Conservation (phyloP, 208 protist genomes). For the Chromosphaera perkinsii region DNA sequence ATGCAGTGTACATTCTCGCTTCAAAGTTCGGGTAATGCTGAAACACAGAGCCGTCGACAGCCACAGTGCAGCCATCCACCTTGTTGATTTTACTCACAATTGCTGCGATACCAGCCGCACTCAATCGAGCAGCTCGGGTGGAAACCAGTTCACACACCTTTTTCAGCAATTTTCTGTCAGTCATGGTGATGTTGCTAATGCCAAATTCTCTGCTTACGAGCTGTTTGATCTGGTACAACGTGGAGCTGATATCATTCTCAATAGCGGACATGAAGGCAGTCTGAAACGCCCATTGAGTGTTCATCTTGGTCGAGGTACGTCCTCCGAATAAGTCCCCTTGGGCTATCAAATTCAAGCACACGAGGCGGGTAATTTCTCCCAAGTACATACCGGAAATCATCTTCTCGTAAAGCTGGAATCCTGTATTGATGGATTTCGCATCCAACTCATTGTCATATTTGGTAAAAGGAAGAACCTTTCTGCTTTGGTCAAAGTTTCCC, state of each 20-base stretch:
- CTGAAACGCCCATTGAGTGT: slow-evolving; percentile 58
- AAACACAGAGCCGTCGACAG: slow-evolving; percentile 72
- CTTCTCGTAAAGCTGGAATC: slow-evolving; percentile 72
- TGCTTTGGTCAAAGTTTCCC: slow-evolving; percentile 78
- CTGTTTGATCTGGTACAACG: neutral
- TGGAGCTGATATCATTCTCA: slow-evolving; percentile 35
- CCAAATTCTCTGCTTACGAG: slow-evolving; percentile 53
- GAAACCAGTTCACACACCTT: slow-evolving; percentile 68
- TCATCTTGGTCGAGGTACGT: slow-evolving; percentile 41
- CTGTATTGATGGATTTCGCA: slow-evolving; percentile 58
- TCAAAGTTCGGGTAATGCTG: slow-evolving; percentile 75
- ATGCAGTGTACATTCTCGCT: slow-evolving; percentile 64
- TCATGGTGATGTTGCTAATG: slow-evolving; percentile 50
- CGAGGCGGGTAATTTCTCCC: slow-evolving; percentile 67
- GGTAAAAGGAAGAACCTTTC: slow-evolving; percentile 66
- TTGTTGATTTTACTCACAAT: slow-evolving; percentile 40
- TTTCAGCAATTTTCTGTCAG: slow-evolving; percentile 58
- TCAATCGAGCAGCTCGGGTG: slow-evolving; percentile 65
- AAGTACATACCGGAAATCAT: slow-evolving; percentile 79
- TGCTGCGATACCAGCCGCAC: slow-evolving; percentile 62
- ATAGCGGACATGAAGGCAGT: slow-evolving; percentile 60
- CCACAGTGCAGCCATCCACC: slow-evolving; percentile 6
- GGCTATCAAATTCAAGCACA: slow-evolving; percentile 56
- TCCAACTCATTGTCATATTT: slow-evolving; percentile 69
- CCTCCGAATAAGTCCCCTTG: slow-evolving; percentile 56